Evolutionary conservation across 139 green algal genomes (phyloP), one percentile per base, ranked within the genome.

Genomic region (Closterium sp.): DNA sequence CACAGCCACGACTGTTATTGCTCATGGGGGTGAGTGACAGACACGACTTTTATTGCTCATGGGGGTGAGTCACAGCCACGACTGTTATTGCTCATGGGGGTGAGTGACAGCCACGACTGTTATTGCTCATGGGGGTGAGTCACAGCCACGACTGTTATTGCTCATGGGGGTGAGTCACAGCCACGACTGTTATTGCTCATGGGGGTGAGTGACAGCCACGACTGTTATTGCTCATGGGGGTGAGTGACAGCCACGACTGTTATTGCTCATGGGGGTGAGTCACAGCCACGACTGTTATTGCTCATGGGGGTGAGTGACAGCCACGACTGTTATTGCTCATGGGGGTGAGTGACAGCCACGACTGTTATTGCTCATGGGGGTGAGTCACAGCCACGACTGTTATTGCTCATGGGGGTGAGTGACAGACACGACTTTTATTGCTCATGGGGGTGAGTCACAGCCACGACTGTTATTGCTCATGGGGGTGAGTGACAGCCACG

Each of bases 141-240:
- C n/a, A n/a, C n/a, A n/a, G n/a, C n/a, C n/a, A n/a, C n/a, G n/a
- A n/a, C n/a, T n/a, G n/a, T n/a, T n/a, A n/a, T n/a, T n/a, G n/a
- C n/a, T n/a, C n/a, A n/a, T n/a, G n/a, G n/a, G 91, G 86, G 91
- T 93, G 50, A 73, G 45, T 70, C 10, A 45, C 27, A 27, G 24
- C 32, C n/a, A 29, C 27, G 31, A n/a, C 87, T 90, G 24, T 70
- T 90, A 85, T 28, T 62, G 87, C 3, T 85, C 31, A 19, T 19
- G 28, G 22, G 38, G 29, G 38, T 90, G 29, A 31, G 28, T 91
- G n/a, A n/a, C n/a, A n/a, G n/a, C n/a, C n/a, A n/a, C n/a, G n/a
- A n/a, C n/a, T n/a, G n/a, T n/a, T n/a, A n/a, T n/a, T n/a, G n/a
- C n/a, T n/a, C n/a, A n/a, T n/a, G n/a, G n/a, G 91, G 86, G 91